A percentile compares a stretch with the other conserved stretches of the same genome.
phyloP scores from a whole-genome alignment of 2,329 filamentous ascomycete species.

The Malbranchea zuffiana region DNA sequence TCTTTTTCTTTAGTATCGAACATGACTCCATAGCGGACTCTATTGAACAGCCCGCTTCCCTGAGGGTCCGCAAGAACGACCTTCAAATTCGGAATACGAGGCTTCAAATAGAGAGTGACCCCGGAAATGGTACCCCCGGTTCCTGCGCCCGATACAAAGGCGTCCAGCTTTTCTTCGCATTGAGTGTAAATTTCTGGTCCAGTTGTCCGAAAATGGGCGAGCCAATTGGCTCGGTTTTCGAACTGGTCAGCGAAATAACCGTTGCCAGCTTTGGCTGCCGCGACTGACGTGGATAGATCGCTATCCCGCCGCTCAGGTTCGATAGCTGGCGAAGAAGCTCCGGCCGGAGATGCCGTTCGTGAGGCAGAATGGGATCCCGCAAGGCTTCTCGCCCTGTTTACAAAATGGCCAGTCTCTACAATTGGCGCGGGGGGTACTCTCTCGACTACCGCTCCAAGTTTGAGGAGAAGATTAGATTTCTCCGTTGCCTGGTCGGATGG shows the following conservation, averaged over 20 bases:
- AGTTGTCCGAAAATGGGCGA: slow-evolving; percentile 69
- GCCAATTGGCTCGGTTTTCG: slow-evolving; percentile 80
- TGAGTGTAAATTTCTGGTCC: slow-evolving; percentile 84
- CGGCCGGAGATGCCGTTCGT: slow-evolving; percentile 13
- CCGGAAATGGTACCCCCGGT: slow-evolving; percentile 91
- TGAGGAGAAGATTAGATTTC: slow-evolving; percentile 78
- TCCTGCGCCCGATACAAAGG: slow-evolving; percentile 85
- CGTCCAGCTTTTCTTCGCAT: slow-evolving; percentile 62
- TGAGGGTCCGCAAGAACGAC: slow-evolving; percentile 88
- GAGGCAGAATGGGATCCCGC: slow-evolving; percentile 59
- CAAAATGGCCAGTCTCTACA: slow-evolving; percentile 84
- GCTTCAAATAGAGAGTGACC: slow-evolving; percentile 72
- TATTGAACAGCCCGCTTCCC: slow-evolving; percentile 86
- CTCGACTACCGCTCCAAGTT: slow-evolving; percentile 87
- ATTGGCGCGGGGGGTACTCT: slow-evolving; percentile 85
- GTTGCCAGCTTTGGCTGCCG: slow-evolving; percentile 46
- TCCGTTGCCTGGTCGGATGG: slow-evolving; percentile 80
- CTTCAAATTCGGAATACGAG: slow-evolving; percentile 50
- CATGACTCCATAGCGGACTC: slow-evolving; percentile 88
- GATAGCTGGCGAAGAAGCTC: slow-evolving; percentile 10
- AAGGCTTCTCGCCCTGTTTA: slow-evolving; percentile 73
- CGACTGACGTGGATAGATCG: slow-evolving; percentile 10
- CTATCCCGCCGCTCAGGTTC: slow-evolving; percentile 16
- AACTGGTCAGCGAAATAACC: slow-evolving; percentile 97
- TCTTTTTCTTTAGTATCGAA: slow-evolving; percentile 81